phyloP scores from a whole-genome alignment of 768 basidiomycete species.

The Phlebiopsis flavidoalba region DNA sequence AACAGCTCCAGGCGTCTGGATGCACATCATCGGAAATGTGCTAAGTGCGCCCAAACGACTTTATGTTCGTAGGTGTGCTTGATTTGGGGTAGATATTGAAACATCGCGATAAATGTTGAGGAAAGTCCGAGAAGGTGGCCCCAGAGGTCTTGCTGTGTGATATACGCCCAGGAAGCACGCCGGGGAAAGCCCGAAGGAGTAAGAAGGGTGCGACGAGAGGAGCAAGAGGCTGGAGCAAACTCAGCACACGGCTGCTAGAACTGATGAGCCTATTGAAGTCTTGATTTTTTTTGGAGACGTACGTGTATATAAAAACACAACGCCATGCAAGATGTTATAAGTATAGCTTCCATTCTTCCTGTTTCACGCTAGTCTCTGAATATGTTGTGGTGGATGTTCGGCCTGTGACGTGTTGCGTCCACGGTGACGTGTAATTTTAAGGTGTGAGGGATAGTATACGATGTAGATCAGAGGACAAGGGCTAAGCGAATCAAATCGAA shows the following conservation, averaged over 20 bases:
- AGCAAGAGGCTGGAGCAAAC: slow-evolving; percentile 42
- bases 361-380: slow-evolving; percentile 48
- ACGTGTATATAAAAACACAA: slow-evolving; percentile 80
- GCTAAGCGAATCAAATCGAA: slow-evolving; percentile 35
- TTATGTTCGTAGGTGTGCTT: slow-evolving; percentile 69
- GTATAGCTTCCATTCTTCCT: slow-evolving; percentile 74
- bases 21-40: slow-evolving; percentile 93
- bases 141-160: slow-evolving; percentile 40
- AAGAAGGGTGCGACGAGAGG: slow-evolving; percentile 56
- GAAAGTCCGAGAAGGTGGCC: slow-evolving; percentile 87
- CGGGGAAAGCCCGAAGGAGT: slow-evolving; percentile 42
- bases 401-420: slow-evolving; percentile 38
- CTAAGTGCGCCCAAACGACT: slow-evolving; percentile 90
- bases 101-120: slow-evolving; percentile 68
- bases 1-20: slow-evolving; percentile 87
- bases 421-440: slow-evolving; percentile 65
- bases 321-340: slow-evolving; percentile 69
- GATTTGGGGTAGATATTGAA: slow-evolving; percentile 90
- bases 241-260: neutral
- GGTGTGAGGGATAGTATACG: slow-evolving; percentile 82
- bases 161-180: neutral
- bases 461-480: slow-evolving; percentile 90
- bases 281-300: too few relatives aligned
- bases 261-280: too few relatives aligned
- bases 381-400: slow-evolving; percentile 33